A percentile compares a stretch with the other conserved stretches of the same genome.
These are phyloP conservation scores for Kuraishia piskuri DNA, from an alignment of 805 yeast species.

Conservation along the genomic window DNA sequence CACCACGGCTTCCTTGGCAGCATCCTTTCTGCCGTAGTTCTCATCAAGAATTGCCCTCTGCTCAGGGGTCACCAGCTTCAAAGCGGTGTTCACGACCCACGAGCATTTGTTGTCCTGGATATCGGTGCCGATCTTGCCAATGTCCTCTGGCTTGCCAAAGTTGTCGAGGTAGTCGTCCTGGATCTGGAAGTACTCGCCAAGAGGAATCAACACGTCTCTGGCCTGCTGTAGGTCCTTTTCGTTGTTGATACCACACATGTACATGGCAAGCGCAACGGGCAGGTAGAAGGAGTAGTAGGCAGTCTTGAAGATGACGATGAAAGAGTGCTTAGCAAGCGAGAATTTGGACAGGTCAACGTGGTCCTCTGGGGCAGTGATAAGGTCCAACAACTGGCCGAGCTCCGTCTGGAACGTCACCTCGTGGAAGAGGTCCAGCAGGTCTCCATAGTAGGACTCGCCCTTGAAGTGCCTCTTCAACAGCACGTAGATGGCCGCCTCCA, in stretches of 20 bases:
- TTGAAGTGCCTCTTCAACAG: conserved; percentile 85
- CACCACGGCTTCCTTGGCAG: conserved; percentile 55
- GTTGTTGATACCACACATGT: conserved; percentile 69
- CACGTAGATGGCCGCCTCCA: conserved; percentile 89
- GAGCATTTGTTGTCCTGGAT: conserved; percentile 97
- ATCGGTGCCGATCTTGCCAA: conserved; percentile 98
- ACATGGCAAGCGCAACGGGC: conserved; percentile 97
- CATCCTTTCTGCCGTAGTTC: conserved; percentile 83
- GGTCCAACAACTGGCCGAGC: conserved; percentile 90
- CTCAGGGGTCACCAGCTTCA: conserved; percentile 65
- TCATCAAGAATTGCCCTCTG: conserved; percentile 79
- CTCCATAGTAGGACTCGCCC: conserved; percentile 74
- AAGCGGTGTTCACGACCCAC: conserved; percentile 93
- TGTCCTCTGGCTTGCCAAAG: conserved; percentile 94
- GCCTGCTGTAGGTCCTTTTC: conserved; percentile 82
- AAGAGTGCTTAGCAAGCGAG: conserved; percentile 82
- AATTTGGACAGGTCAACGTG: conserved; percentile 83
- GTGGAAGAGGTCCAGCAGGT: conserved; percentile 88
- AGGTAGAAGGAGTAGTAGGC: conserved; percentile 96
- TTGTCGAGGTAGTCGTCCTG: conserved; percentile 97
- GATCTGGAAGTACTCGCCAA: conserved; percentile 97
- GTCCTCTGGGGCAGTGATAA: conserved; percentile 96
- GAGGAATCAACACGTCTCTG: conserved; percentile 76
- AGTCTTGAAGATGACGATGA: conserved; percentile 93
- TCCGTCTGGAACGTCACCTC: conserved; percentile 97